These are phyloP conservation scores for Phytophthora multivora DNA, from an alignment of 352 stramenopile species.

Conservation along the genomic window DNA sequence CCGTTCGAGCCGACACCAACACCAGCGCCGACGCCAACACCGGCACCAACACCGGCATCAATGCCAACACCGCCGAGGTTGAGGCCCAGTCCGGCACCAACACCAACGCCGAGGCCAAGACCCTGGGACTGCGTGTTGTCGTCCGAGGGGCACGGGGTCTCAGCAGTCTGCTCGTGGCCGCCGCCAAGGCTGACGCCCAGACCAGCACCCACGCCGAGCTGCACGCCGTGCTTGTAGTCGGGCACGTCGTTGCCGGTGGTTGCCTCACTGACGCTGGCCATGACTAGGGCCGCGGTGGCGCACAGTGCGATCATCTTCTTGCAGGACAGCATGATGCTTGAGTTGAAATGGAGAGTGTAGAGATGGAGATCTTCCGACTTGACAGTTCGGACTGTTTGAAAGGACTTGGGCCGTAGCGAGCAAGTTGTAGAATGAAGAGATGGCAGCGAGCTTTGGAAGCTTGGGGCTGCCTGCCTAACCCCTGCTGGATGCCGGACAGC, in stretches of 20 bases:
- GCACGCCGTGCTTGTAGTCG: constrained; percentile 27
- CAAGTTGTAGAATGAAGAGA: constrained; percentile 36
- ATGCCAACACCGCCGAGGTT: constrained; percentile 6
- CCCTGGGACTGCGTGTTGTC: constrained; percentile 2
- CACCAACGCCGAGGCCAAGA: constrained; percentile 6
- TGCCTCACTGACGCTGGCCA: constrained; percentile 27
- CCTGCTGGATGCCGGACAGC: not conserved
- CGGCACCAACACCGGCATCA: constrained; percentile 4
- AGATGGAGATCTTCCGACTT: constrained; percentile 10
- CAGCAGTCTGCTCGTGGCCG: constrained; percentile 4
- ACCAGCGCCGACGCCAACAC: constrained; percentile 1
- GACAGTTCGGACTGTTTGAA: constrained; percentile 26
- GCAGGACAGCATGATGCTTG: constrained; percentile 34
- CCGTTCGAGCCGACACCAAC: not conserved
- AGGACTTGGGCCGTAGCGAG: constrained; percentile 28
- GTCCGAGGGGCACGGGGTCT: constrained; percentile 12
- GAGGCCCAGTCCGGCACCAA: not conserved
- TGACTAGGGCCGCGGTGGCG: constrained; percentile 30
- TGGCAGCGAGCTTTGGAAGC: constrained; percentile 1
- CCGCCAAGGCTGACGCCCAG: constrained; percentile 9
- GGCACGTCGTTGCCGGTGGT: constrained; percentile 11
- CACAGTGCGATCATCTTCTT: constrained; percentile 36
- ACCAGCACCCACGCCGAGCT: constrained; percentile 11
- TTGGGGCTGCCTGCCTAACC: not conserved
- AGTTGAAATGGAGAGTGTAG: constrained; percentile 9